Evolutionary conservation across 1,284 basidiomycete genomes (phyloP).

Genomic region (Ceratobasidium sp.): DNA sequence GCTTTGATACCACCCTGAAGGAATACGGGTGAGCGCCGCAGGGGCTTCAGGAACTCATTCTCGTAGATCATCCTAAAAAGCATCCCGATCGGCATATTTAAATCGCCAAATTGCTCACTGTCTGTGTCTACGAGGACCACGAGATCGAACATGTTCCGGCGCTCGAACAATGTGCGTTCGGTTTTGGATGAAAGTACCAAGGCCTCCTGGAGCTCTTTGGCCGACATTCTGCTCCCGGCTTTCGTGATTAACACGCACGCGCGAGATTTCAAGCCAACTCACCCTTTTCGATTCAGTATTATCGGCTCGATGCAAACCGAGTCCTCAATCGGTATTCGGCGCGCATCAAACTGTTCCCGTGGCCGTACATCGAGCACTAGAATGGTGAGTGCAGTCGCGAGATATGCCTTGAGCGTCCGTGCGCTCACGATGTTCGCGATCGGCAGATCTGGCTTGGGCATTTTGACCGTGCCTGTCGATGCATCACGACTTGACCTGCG

Average conservation of each 20-base stretch:
- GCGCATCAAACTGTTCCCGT: slow-evolving; percentile 79
- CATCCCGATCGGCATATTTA: slow-evolving; percentile 67
- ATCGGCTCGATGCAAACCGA: slow-evolving; percentile 90
- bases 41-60: slow-evolving; percentile 75
- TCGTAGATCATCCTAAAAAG: slow-evolving; percentile 81
- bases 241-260: slow-evolving; percentile 5
- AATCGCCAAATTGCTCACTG: slow-evolving; percentile 70
- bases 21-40: slow-evolving; percentile 85
- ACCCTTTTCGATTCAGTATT: slow-evolving; percentile 78
- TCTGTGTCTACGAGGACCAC: slow-evolving; percentile 89
- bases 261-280: slow-evolving; percentile 54
- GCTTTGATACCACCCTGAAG: slow-evolving; percentile 88
- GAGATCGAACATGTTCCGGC: slow-evolving; percentile 89
- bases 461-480: slow-evolving; percentile 14
- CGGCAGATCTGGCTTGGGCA: slow-evolving; percentile 62
- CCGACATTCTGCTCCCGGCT: slow-evolving; percentile 67
- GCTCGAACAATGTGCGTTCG: slow-evolving; percentile 80
- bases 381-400: slow-evolving; percentile 67
- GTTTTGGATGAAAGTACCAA: slow-evolving; percentile 77
- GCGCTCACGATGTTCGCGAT: slow-evolving; percentile 72
- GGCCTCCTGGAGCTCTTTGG: slow-evolving; percentile 79
- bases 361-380: slow-evolving; percentile 87
- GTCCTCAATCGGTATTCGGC: slow-evolving; percentile 77
- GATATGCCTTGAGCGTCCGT: slow-evolving; percentile 71
- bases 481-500: slow-evolving; percentile 45